Conservation (phyloP, 306 rosid genomes). For the Castanopsis chinensis region DNA sequence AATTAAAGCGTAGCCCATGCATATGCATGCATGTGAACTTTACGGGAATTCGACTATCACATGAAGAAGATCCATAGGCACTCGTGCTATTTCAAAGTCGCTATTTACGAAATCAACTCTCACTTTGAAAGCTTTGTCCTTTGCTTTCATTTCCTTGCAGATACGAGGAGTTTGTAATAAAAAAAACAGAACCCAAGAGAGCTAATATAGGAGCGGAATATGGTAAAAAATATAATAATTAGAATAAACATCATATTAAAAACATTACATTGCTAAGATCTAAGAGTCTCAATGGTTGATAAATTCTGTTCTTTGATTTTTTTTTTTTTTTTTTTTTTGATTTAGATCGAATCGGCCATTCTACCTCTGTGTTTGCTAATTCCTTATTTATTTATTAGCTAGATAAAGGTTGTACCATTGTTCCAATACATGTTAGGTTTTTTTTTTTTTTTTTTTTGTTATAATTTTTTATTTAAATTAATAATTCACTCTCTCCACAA, state of each 20-base stretch:
- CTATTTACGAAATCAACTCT: conserved; percentile 20
- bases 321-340: not conserved
- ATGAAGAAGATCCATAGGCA: conserved; percentile 43
- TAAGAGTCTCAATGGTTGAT: not conserved
- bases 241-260: not conserved
- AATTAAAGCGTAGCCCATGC: not conserved
- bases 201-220: conserved; percentile 43
- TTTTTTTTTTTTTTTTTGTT: no score
- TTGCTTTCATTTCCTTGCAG: conserved; percentile 28
- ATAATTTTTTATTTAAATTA: not conserved
- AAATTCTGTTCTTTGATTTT: not conserved
- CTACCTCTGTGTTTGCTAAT: not conserved
- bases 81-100: conserved; percentile 39
- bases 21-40: not conserved
- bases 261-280: not conserved
- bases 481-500: not conserved
- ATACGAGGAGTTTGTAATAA: conserved; percentile 44
- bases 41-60: conserved; percentile 27
- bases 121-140: conserved; percentile 16
- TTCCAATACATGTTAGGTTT: not conserved
- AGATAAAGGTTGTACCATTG: not conserved
- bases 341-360: no score
- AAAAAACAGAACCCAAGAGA: conserved; percentile 54
- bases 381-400: not conserved
- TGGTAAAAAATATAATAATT: not conserved